Evolutionary conservation across 495 filamentous ascomycete species (phyloP), one percentile per base, ranked within the genome.

Genomic region (Penicillium angulare): DNA sequence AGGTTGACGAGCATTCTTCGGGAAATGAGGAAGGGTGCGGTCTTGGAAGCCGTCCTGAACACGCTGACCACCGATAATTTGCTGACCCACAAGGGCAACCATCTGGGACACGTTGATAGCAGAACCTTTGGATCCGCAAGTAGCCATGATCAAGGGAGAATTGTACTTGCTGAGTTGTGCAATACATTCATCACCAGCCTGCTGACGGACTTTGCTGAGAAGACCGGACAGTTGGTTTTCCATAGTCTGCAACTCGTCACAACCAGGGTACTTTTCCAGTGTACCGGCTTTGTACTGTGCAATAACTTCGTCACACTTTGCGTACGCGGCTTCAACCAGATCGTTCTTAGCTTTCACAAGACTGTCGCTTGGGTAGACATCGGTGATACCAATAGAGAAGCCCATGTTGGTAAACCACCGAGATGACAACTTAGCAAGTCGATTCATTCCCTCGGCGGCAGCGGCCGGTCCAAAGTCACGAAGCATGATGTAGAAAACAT

Each of bases 51-150:
- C 93, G 71, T 97, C 90, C 32, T 88, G 81, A 18, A 98, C 93
- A 83, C 93, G 92, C 59, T 87, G 84, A 43, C 90, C 90, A 32
- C 85, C 85, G 60, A 98, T 97, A 78, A 97, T 96, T 60, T 98
- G 93, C 67, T 98, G 93, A 50, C 93, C 93, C 56, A 98, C 93
- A 55, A 90, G 86, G 27, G 95, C 91, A 65, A 97, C 86, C 93
- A 98, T 98, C 74, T 98, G 93, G 20, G 95, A 92, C 41, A 98
- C 93, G 75, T 98, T 98, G 78, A 97, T 96, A 62, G 86, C 86
- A 2, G 90, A 96, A 60, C 93, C 86, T 70, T 98, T 98, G 31
- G 93, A 96, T 26, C 93, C 93, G 7, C 89, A 96, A 36, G 87
- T 95, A 39, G 93, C 93, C 93, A 98, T 98, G 74, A 96, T 87